Evolutionary conservation across 345 rosid species (phyloP).

Genomic region (Corchorus capsularis): DNA sequence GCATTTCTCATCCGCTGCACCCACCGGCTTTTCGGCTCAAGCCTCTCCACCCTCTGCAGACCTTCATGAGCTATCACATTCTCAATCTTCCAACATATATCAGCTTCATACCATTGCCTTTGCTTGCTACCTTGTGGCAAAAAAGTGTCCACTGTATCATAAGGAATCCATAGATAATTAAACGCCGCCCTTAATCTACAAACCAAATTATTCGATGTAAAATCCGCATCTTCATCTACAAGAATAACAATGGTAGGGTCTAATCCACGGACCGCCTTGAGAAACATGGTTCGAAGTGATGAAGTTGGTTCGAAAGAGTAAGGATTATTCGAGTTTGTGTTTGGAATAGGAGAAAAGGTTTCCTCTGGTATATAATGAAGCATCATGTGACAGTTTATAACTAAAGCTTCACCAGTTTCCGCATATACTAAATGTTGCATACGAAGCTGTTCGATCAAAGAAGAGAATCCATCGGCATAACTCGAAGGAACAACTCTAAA

Average conservation of each 20-base stretch:
- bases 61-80: conserved; percentile 85
- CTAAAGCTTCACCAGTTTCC: conserved; percentile 58
- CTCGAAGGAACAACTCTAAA: conserved; percentile 59
- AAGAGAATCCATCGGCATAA: conserved; percentile 64
- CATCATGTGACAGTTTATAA: conserved; percentile 87
- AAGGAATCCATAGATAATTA: conserved; percentile 90
- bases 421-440: conserved; percentile 50
- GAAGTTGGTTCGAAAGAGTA: conserved; percentile 28
- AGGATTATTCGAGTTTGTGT: conserved; percentile 19
- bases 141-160: conserved; percentile 76
- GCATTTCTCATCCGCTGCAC: conserved; percentile 72
- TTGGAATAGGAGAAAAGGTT: conserved; percentile 29
- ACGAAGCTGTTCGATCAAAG: conserved; percentile 63
- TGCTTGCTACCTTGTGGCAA: conserved; percentile 69
- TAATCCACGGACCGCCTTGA: conserved; percentile 59
- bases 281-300: conserved; percentile 50
- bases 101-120: conserved; percentile 83
- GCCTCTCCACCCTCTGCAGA: conserved; percentile 68
- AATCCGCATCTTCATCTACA: conserved; percentile 85
- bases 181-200: conserved; percentile 67
- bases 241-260: conserved; percentile 68
- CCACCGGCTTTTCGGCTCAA: conserved; percentile 73
- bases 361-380: conserved; percentile 83
- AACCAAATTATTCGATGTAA: conserved; percentile 62
- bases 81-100: conserved; percentile 78